phyloP scores from a whole-genome alignment of 1,284 basidiomycete genomes.

The Lignosus rhinocerotis region DNA sequence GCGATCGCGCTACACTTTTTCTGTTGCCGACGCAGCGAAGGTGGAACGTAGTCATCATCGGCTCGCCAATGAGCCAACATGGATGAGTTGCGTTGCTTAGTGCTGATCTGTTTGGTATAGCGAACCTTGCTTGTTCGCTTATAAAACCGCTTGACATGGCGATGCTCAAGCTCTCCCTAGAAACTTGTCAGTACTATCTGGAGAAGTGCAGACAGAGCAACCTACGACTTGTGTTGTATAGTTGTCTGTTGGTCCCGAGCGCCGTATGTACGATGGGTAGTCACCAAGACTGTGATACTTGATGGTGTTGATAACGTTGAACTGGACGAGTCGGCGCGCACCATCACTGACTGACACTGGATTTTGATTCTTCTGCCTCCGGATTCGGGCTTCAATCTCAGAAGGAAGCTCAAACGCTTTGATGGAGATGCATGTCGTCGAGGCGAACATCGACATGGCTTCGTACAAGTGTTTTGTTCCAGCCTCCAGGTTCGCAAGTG shows the following conservation, averaged over 20 bases:
- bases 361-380: slow-evolving; percentile 2
- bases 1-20: neutral
- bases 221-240: slow-evolving; percentile 36
- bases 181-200: no score
- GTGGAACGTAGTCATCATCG: neutral
- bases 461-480: slow-evolving; percentile 23
- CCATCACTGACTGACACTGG: neutral
- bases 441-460: slow-evolving; percentile 3
- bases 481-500: slow-evolving; percentile 21
- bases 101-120: slow-evolving; percentile 28
- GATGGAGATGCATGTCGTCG: no score
- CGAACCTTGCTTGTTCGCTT: slow-evolving; percentile 32
- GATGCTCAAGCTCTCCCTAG: slow-evolving; percentile 37
- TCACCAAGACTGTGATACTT: slow-evolving; percentile 39
- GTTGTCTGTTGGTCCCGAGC: slow-evolving; percentile 37
- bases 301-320: slow-evolving; percentile 30
- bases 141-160: slow-evolving; percentile 35
- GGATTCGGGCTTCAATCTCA: slow-evolving; percentile 25
- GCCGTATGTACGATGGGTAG: slow-evolving; percentile 31
- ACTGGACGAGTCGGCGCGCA: neutral
- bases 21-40: neutral
- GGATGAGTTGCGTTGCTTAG: slow-evolving; percentile 9
- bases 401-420: slow-evolving; percentile 31
- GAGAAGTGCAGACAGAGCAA: neutral
- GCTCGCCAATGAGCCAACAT: neutral